These are phyloP conservation scores for Candida awuae DNA, from an alignment of 805 yeast genomes.

Conservation along the genomic window DNA sequence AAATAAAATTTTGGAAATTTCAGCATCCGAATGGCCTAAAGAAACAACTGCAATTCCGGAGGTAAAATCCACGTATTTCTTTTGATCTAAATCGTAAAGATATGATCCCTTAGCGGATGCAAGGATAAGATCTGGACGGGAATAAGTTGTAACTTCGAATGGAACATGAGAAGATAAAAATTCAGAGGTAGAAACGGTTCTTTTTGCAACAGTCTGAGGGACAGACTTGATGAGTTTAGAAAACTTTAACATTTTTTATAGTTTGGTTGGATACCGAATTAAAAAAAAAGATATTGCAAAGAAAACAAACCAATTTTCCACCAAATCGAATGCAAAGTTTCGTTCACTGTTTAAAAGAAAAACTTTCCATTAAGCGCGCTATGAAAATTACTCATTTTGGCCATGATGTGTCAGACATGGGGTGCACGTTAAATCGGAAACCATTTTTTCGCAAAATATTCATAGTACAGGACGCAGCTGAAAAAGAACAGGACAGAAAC, in stretches of 20 bases:
- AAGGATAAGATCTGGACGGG: constrained; percentile 69
- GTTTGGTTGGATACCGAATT: not conserved
- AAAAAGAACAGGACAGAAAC: too few species aligned
- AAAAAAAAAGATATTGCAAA: too few species aligned
- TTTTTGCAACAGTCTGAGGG: constrained; percentile 5
- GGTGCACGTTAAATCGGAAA: too few species aligned
- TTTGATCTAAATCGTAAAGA: constrained; percentile 72
- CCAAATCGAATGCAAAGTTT: too few species aligned
- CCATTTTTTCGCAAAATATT: too few species aligned
- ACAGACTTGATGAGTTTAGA: constrained; percentile 9
- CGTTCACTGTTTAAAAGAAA: not conserved
- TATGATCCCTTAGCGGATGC: constrained; percentile 76
- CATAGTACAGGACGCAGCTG: too few species aligned
- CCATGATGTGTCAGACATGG: too few species aligned
- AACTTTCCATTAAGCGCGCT: constrained; percentile 5
- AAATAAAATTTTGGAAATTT: constrained; percentile 58
- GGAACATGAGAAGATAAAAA: constrained; percentile 21
- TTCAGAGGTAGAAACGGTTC: constrained; percentile 25
- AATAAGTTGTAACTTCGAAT: constrained; percentile 67
- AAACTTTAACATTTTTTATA: not conserved
- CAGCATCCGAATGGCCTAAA: constrained; percentile 78
- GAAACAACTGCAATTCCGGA: constrained; percentile 98
- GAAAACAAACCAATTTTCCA: not conserved
- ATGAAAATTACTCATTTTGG: not conserved
- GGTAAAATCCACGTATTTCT: constrained; percentile 78